Base-by-base conservation (phyloP, 768 basidiomycete species). In the Boletus subparvulus region DNA sequence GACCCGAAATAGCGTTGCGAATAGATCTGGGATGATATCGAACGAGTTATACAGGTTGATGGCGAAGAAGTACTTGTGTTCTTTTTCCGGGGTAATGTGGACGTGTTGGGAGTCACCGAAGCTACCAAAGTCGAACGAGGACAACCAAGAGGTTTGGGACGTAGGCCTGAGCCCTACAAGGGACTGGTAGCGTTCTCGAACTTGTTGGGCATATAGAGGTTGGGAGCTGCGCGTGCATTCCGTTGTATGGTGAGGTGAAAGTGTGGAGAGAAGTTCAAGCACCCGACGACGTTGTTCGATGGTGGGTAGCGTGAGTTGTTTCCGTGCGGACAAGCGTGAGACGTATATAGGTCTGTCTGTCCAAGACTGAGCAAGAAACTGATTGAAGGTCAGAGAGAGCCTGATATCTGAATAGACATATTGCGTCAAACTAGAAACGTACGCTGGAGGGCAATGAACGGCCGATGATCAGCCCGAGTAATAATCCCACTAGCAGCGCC, bases 1-100 rank as follows among this genome's bases (percentile, higher is more conserved):
- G 39, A 95, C 87, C 54, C 94, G 86, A 80, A 99, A 99, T 64
- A 99, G 87, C 21, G 94, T 94, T 33, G 94, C 87, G 72, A 98
- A 98, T 36, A 98, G 82, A 75, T 99, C 97, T 17, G 97, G 95
- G 62, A 98, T 95, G 71, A 98, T 78, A 75, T 97, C 94, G 83
- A 98, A 99, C 13, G 95, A 98, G 79, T 99, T 99, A 81, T 98
- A 98, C 56, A 98, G 80, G 75, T 99, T 99, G 82, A 99, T 98
- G 58, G 94, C 96, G 74, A 99, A 97, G 75, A 93, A 98, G 73
- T 98, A 99, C 72, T 99, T 98, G 84, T 99, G 97, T 61, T 88
- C 83, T 66, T 78, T 80, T 12, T 80, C 69, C 28, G 78, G 71
- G 19, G 72, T 62, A 21, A 69, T 71, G 46, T 73, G 69, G 63